phyloP scores from a whole-genome alignment of 768 basidiomycete genomes.

The Chalciporus sphaerocephalus region DNA sequence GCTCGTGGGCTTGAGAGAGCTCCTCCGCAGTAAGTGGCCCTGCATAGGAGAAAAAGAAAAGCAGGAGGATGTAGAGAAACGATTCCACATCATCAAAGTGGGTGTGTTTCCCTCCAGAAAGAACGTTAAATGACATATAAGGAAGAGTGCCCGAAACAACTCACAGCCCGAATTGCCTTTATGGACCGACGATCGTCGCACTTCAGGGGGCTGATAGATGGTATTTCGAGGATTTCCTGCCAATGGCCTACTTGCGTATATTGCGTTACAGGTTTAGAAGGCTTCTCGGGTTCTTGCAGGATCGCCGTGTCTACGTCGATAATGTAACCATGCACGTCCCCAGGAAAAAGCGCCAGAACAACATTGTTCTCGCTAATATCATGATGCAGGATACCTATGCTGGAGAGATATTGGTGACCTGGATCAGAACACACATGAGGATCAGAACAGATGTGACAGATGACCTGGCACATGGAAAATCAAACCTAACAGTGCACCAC shows the following conservation, averaged over 20 bases:
- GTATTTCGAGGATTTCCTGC: too few relatives aligned
- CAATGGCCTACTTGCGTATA: too few relatives aligned
- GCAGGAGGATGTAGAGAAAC: constrained; percentile 12
- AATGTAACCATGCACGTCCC: constrained; percentile 23
- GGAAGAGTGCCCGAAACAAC: constrained; percentile 4
- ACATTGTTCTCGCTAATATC: constrained; percentile 36
- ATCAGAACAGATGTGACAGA: neutral
- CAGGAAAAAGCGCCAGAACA: constrained; percentile 21
- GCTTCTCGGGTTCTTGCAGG: neutral
- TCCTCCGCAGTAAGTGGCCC: neutral
- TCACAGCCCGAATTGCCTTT: constrained; percentile 2
- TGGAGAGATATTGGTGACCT: constrained; percentile 17
- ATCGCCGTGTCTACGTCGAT: constrained; percentile 28
- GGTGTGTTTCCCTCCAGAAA: constrained; percentile 1
- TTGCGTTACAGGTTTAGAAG: neutral
- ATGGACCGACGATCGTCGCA: too few relatives aligned
- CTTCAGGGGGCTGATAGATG: too few relatives aligned
- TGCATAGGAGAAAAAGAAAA: constrained; percentile 13
- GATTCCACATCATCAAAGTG: constrained; percentile 15
- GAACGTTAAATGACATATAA: constrained; percentile 12
- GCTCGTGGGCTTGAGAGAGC: neutral
- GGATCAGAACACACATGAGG: too few relatives aligned
- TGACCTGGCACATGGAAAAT: neutral
- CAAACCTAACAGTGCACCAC: constrained; percentile 14
- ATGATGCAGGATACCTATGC: constrained; percentile 26